Evolutionary conservation across 140 eudicot species (phyloP), one percentile per base, ranked within the genome.

Genomic region (Flaveria floridana): DNA sequence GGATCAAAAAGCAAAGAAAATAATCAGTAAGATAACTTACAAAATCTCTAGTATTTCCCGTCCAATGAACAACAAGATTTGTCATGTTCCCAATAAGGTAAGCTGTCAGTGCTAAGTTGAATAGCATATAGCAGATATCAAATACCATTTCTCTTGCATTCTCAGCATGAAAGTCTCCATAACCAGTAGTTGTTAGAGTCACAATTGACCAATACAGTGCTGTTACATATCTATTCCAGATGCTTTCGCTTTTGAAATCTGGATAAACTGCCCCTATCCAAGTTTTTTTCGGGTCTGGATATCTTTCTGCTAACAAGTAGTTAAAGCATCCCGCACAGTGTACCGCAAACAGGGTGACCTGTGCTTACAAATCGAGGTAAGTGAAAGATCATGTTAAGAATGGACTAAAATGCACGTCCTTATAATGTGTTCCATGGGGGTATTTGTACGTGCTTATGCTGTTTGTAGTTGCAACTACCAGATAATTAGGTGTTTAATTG

Each of bases 81-180:
- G 99, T 94, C 99, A 94, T 94, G 84, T 94, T 94, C 6, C 99
- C 99, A 44, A 94, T 94, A 76, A 94, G 82, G 88, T 94, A 94
- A 3, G 99, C 86, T 7, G 99, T 94, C 70, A 94, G 77, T 53
- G 96, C 97, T 56, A 90, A 76, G 79, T 94, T 94, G 84, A 94
- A 94, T 18, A 94, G 79, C 97, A 94, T 94, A 74, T 90, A 94
- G 73, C 82, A 81, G 62, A 90, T 90, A 70, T 84, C 95, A 56
- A 94, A 94, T 55, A 94, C 30, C 99, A 94, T 94, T 82, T 94
- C 99, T 72, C 88, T 73, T 65, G 96, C 13, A 72, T 94, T 94
- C 67, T 88, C 91, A 14, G 99, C 91, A 78, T 94, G 99, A 64
- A 94, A 79, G 68, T 94, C 99, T 16, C 99, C 99, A 67, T 94